Evolutionary conservation across 306 rosid genomes (phyloP), one percentile per base, ranked within the genome.

Genomic region (Hippophae tibetana): DNA sequence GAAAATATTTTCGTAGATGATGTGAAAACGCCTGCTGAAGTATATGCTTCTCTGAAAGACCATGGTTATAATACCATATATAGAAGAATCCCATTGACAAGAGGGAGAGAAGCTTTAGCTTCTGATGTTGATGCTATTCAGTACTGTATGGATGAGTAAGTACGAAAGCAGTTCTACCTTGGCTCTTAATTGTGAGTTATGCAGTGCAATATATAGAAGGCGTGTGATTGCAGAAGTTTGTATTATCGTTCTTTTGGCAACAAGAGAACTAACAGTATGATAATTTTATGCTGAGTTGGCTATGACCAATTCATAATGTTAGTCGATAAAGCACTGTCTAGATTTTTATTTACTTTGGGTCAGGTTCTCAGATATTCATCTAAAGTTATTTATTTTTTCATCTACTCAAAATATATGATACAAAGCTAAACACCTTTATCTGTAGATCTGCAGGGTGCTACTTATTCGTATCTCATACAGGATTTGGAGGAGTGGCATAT

Each of bases 401-500:
- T 50, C 49, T 46, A 3, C 47, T 55, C 60, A 43, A 31, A 60
- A 53, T 64, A 8, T 42, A 25, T 61, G 50, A 45, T 49, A 10
- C 56, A 66, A 57, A 66, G 31, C 69, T 69, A 67, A 68, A 25
- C 53, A 41, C 46, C 47, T 42, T 50, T 48, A 2, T 59, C 48
- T 75, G 64, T 76, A 89, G 97, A 51, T 84, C 82, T 74, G 87
- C 97, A 65, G 89, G 83, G 70, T 79, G 81, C 65, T 83, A 83
- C 81, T 92, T 89, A 71, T 89, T 81, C 69, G 69, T 89, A 64
- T 89, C 95, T 13, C 97, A 89, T 83, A 89, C 97, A 7, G 92
- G 97, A 48, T 89, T 86, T 76, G 97, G 97, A 68, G 97, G 95
- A 79, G 92, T 81, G 18, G 76, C 92, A 57, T 89, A 85, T 74